Conservation (phyloP, 2,329 filamentous ascomycete genomes). For the Xylariaceae sp. region DNA sequence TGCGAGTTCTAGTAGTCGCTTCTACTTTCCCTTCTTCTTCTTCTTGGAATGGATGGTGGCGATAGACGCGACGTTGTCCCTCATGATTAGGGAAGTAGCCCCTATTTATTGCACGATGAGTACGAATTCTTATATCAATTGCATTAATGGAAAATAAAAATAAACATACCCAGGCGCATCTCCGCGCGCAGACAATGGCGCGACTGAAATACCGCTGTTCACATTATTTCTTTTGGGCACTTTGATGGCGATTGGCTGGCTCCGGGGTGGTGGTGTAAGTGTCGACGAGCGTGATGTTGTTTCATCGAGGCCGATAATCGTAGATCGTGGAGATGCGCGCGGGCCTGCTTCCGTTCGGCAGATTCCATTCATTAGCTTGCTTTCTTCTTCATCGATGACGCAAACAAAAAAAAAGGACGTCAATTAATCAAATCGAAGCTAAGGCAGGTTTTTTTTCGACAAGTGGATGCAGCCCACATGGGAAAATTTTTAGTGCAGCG, state of each 20-base stretch:
- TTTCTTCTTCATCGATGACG: constrained; percentile 19
- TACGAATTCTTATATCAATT: background rate
- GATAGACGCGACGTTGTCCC: constrained; percentile 45
- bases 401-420: constrained; percentile 3
- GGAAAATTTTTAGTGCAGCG: background rate
- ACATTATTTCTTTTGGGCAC: constrained; percentile 38
- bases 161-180: constrained; percentile 53
- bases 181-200: constrained; percentile 52
- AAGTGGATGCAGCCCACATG: constrained; percentile 5
- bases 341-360: constrained; percentile 24
- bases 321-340: constrained; percentile 18
- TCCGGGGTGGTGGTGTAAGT: constrained; percentile 28
- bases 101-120: constrained; percentile 34
- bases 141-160: background rate
- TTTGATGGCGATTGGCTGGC: constrained; percentile 51
- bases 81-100: constrained; percentile 59
- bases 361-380: constrained; percentile 21
- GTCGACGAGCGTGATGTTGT: constrained; percentile 11
- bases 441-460: background rate
- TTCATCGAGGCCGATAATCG: constrained; percentile 19
- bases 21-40: constrained; percentile 26
- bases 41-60: constrained; percentile 47
- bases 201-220: constrained; percentile 39
- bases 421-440: constrained; percentile 6
- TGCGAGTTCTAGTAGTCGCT: constrained; percentile 36